A percentile compares a stretch with the other conserved stretches of the same genome.
These are phyloP conservation scores for Penicillium sp. DNA, from an alignment of 2,329 filamentous ascomycete species.

Conservation along the genomic window DNA sequence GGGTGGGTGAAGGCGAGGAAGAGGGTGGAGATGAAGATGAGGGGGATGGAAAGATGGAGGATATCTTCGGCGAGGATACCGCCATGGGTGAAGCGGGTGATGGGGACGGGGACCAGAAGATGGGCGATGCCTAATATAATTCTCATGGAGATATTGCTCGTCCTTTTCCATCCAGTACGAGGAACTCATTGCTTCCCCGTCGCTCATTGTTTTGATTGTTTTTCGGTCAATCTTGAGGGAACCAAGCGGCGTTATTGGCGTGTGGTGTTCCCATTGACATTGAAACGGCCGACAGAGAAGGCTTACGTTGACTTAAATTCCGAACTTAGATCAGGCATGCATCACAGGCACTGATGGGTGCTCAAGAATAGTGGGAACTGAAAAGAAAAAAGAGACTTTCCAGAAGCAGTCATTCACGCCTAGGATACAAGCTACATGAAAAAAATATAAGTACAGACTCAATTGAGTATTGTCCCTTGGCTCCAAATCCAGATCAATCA, in stretches of 20 bases:
- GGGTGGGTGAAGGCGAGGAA: constrained; percentile 29
- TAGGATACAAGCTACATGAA: constrained; percentile 12
- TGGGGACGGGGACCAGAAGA: constrained; percentile 37
- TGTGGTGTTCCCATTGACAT: constrained; percentile 8
- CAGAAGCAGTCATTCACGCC: constrained; percentile 3
- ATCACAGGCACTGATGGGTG: not conserved
- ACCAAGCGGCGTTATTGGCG: constrained; percentile 15
- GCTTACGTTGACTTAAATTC: too few species aligned
- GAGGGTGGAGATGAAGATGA: constrained; percentile 34
- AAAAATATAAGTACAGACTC: constrained; percentile 18
- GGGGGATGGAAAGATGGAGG: constrained; percentile 44
- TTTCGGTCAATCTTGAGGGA: not conserved
- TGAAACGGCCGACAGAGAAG: too few species aligned
- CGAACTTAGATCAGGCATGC: not conserved
- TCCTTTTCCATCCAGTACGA: not conserved
- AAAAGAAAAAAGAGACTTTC: constrained; percentile 4
- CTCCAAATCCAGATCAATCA: constrained; percentile 12
- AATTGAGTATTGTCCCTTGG: constrained; percentile 14
- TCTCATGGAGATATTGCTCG: not conserved
- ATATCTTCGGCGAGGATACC: constrained; percentile 42
- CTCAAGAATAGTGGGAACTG: not conserved
- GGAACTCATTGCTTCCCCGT: not conserved
- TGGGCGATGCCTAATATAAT: constrained; percentile 36
- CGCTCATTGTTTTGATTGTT: constrained; percentile 1
- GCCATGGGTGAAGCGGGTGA: constrained; percentile 34